phyloP scores from a whole-genome alignment of 805 yeast genomes.

The Schizosaccharomyces lindneri region DNA sequence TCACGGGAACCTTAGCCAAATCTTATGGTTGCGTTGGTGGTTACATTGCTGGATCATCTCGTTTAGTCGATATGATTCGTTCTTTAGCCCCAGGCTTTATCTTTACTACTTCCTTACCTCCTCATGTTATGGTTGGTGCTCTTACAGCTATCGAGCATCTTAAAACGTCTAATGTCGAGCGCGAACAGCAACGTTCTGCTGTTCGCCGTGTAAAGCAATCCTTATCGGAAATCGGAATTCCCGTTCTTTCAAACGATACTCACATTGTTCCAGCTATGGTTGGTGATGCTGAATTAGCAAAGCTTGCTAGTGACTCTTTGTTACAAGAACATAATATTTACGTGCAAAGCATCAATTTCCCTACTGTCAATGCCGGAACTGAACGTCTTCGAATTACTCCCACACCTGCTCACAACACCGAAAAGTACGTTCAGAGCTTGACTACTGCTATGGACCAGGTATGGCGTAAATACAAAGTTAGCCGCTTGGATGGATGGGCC shows the following conservation, averaged over 20 bases:
- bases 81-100: slow-evolving; percentile 93
- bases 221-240: slow-evolving; percentile 50
- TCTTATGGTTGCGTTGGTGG: slow-evolving; percentile 97
- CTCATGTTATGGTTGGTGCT: slow-evolving; percentile 93
- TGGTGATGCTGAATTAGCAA: slow-evolving; percentile 85
- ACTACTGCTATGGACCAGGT: neutral
- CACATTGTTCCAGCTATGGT: slow-evolving; percentile 89
- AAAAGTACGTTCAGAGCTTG: neutral
- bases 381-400: slow-evolving; percentile 97
- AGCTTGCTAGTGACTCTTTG: slow-evolving; percentile 69
- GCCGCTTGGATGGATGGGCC: neutral
- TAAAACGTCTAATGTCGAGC: slow-evolving; percentile 47
- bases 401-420: slow-evolving; percentile 61
- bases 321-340: slow-evolving; percentile 67
- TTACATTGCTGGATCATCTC: slow-evolving; percentile 70
- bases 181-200: slow-evolving; percentile 63
- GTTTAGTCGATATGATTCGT: slow-evolving; percentile 80
- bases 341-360: slow-evolving; percentile 95
- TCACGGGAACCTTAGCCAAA: slow-evolving; percentile 93
- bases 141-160: slow-evolving; percentile 67
- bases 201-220: slow-evolving; percentile 63
- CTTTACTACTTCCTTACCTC: slow-evolving; percentile 90
- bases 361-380: slow-evolving; percentile 86
- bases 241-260: slow-evolving; percentile 91
- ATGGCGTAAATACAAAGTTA: neutral